phyloP scores from a whole-genome alignment of 192 early-diverging fungal genomes.

The Rhizophagus sp. region DNA sequence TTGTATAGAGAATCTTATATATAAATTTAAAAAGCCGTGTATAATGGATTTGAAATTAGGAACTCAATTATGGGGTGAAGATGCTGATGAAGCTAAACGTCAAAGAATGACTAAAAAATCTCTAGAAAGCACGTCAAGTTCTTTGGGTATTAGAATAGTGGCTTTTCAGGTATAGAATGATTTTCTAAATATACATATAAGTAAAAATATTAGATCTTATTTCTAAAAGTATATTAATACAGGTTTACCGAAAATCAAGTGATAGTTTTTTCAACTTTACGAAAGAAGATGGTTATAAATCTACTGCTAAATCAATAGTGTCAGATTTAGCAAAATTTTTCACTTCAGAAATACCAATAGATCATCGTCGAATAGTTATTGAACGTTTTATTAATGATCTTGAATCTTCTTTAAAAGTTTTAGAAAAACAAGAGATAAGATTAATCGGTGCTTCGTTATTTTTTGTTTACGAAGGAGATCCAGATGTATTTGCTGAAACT shows the following conservation, averaged over 20 bases:
- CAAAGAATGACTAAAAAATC: slow-evolving; percentile 67
- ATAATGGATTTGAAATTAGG: slow-evolving; percentile 91
- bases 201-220: too few relatives aligned
- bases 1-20: slow-evolving; percentile 77
- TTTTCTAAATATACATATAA: too few relatives aligned
- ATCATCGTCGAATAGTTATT: slow-evolving; percentile 57
- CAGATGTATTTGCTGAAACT: slow-evolving; percentile 47
- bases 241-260: slow-evolving; percentile 55
- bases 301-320: slow-evolving; percentile 54
- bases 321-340: slow-evolving; percentile 70
- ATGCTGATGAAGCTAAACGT: slow-evolving; percentile 72
- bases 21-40: slow-evolving; percentile 70
- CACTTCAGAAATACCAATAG: slow-evolving; percentile 45
- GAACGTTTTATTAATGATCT: slow-evolving; percentile 62
- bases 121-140: slow-evolving; percentile 60
- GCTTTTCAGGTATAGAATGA: slow-evolving; percentile 63
- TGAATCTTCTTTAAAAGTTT: slow-evolving; percentile 53
- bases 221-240: slow-evolving; percentile 1
- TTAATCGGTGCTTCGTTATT: slow-evolving; percentile 78
- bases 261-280: slow-evolving; percentile 44
- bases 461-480: slow-evolving; percentile 79
- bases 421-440: slow-evolving; percentile 56
- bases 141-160: slow-evolving; percentile 66
- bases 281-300: slow-evolving; percentile 54
- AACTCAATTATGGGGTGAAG: slow-evolving; percentile 68